These are phyloP conservation scores for Salvia hispanica DNA, from an alignment of 257 asterid genomes.

Conservation along the genomic window DNA sequence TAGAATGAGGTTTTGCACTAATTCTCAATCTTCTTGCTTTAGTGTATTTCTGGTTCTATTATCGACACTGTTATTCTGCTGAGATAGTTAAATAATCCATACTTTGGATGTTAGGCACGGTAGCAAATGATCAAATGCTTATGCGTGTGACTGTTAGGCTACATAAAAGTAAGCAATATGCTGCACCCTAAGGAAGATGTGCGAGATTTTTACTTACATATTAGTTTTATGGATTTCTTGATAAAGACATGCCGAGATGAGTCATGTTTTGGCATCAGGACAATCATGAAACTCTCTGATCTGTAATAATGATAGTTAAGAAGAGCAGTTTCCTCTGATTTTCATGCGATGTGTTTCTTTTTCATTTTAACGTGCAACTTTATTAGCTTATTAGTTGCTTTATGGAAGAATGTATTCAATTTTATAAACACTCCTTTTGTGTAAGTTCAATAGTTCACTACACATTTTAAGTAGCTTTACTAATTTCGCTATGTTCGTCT, in stretches of 20 bases:
- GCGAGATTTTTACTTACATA: constrained; percentile 6
- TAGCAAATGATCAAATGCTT: constrained; percentile 12
- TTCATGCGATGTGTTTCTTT: constrained; percentile 10
- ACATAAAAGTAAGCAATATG: constrained; percentile 7
- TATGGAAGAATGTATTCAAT: constrained; percentile 1
- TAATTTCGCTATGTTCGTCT: constrained; percentile 7
- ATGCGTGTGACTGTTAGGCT: constrained; percentile 11
- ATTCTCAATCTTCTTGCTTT: constrained; percentile 12
- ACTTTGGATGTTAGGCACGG: neutral
- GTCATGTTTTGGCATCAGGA: too few species aligned
- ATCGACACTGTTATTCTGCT: constrained; percentile 25
- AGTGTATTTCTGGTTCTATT: neutral
- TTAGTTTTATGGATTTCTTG: neutral
- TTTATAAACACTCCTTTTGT: neutral
- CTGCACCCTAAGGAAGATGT: neutral
- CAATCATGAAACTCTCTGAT: too few species aligned
- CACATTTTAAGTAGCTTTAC: constrained; percentile 11
- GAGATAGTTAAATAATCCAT: too few species aligned
- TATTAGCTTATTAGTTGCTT: neutral
- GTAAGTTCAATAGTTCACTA: constrained; percentile 2
- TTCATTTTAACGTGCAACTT: constrained; percentile 9
- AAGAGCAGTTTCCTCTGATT: neutral
- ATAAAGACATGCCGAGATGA: too few species aligned
- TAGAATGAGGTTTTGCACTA: constrained; percentile 22
- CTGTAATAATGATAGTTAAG: constrained; percentile 11